phyloP scores from a whole-genome alignment of 495 filamentous ascomycete species.

The Eremomyces bilateralis region DNA sequence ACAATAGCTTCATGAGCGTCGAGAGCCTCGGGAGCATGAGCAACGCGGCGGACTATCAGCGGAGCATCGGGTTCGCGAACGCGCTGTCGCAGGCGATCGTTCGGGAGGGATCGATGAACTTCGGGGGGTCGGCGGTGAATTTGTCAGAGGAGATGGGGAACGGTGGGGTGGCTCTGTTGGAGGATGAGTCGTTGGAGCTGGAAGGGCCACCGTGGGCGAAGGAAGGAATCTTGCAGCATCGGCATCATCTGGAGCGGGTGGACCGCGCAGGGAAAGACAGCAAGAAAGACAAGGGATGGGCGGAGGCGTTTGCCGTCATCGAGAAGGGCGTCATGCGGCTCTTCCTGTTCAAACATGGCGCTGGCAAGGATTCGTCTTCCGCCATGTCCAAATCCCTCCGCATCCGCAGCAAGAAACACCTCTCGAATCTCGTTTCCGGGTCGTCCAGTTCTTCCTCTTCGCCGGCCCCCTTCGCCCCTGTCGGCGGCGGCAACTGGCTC shows the following conservation, averaged over 20 bases:
- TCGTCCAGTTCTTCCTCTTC: too few species aligned
- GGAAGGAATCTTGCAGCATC: constrained; percentile 87
- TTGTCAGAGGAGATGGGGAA: constrained; percentile 15
- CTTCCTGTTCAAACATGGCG: constrained; percentile 67
- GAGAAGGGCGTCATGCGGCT: constrained; percentile 90
- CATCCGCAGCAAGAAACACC: constrained; percentile 22
- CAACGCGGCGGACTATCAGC: constrained; percentile 68
- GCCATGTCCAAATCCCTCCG: constrained; percentile 46
- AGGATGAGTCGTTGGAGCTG: constrained; percentile 38
- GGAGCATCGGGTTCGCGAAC: constrained; percentile 94
- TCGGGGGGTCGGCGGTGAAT: constrained; percentile 13
- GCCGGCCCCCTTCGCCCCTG: constrained; percentile 30
- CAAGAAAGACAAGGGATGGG: constrained; percentile 90
- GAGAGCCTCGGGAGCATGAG: constrained; percentile 68
- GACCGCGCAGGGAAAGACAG: too few species aligned
- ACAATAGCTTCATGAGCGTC: constrained; percentile 76
- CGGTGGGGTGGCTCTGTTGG: constrained; percentile 47
- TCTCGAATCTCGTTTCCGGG: not conserved
- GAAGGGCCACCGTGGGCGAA: constrained; percentile 16
- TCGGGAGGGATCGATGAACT: constrained; percentile 51
- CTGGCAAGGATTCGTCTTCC: too few species aligned
- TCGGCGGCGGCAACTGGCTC: constrained; percentile 93
- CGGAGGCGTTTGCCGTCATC: constrained; percentile 91
- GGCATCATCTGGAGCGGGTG: constrained; percentile 73
- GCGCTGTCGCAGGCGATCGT: constrained; percentile 88